Evolutionary conservation across 73 alveolate species (phyloP), one percentile per base, ranked within the genome.

Genomic region (Paramecium bursaria): DNA sequence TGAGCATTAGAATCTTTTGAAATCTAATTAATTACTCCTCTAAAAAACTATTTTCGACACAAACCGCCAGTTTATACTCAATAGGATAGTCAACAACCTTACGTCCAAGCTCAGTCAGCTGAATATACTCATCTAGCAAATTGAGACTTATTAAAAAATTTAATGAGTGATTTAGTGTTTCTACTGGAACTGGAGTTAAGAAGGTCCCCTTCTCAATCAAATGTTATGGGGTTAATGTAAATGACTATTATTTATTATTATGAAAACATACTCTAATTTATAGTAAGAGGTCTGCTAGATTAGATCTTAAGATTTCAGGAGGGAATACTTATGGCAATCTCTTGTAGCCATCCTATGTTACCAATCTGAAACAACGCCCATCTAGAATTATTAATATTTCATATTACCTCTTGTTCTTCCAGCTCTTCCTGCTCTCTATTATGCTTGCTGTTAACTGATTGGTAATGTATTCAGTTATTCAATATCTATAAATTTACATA

Each of bases 1-100:
- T n/a, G 96, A 90, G 14, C 98, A 94, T 85, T 90, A 85, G 90
- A 91, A 94, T n/a, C n/a, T n/a, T n/a, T n/a, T n/a, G n/a, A n/a
- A n/a, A n/a, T n/a, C n/a, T n/a, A n/a, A n/a, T n/a, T n/a, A n/a
- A n/a, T n/a, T n/a, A n/a, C 50, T 95, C 96, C 13, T 94, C 98
- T 15, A 93, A 90, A 60, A 95, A 94, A 23, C 96, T 85, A 30
- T 92, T 93, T 49, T 94, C 87, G 7, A 97, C 90, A 82, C 91
- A 79, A 75, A 93, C 95, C 48, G 94, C 93, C 54, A 95, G 54
- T 87, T 87, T 90, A 2, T 98, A 96, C 48, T 93, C 98, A 7
- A 96, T 48, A 33, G 99, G 99, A 85, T 95, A 91, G 60, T 95
- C 98, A 67, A 94, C 95, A 75, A 93, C 75, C 47, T 88, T 90